Conservation (phyloP, 306 rosid species). For the Begonia peltatifolia region DNA sequence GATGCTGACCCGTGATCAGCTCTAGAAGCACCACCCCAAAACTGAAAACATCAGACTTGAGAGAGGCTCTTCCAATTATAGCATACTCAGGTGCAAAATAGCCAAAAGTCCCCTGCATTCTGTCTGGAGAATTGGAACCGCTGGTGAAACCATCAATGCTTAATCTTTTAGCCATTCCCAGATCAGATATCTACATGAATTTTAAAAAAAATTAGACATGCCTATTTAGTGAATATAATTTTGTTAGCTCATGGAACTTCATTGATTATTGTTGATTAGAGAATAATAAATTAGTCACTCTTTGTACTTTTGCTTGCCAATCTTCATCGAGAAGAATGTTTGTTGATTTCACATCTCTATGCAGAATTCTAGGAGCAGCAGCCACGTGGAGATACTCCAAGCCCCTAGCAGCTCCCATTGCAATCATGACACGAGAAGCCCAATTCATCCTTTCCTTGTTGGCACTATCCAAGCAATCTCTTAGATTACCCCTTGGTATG, state of each 20-base stretch:
- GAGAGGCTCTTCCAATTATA: slow-evolving; percentile 75
- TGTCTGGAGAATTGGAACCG: slow-evolving; percentile 75
- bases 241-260: background rate
- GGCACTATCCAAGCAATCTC: slow-evolving; percentile 67
- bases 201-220: slow-evolving; percentile 6
- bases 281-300: slow-evolving; percentile 7
- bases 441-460: slow-evolving; percentile 49
- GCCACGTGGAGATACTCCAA: slow-evolving; percentile 98
- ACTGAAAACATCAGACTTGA: slow-evolving; percentile 86
- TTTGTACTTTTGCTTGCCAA: slow-evolving; percentile 71
- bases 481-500: slow-evolving; percentile 76
- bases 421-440: slow-evolving; percentile 70
- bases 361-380: slow-evolving; percentile 94
- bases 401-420: slow-evolving; percentile 95
- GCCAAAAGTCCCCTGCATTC: slow-evolving; percentile 98
- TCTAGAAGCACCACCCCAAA: slow-evolving; percentile 98
- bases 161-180: slow-evolving; percentile 82
- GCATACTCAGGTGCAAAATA: slow-evolving; percentile 99
- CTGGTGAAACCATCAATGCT: slow-evolving; percentile 57
- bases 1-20: slow-evolving; percentile 80
- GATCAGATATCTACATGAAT: slow-evolving; percentile 75
- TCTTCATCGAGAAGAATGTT: slow-evolving; percentile 87
- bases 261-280: background rate
- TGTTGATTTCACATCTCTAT: slow-evolving; percentile 89
- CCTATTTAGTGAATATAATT: background rate